Percentiles rank a stretch among this genome's conserved stretches.
These are phyloP conservation scores for Miamiensis avidus DNA, from an alignment of 169 alveolate species.

Conservation along the genomic window DNA sequence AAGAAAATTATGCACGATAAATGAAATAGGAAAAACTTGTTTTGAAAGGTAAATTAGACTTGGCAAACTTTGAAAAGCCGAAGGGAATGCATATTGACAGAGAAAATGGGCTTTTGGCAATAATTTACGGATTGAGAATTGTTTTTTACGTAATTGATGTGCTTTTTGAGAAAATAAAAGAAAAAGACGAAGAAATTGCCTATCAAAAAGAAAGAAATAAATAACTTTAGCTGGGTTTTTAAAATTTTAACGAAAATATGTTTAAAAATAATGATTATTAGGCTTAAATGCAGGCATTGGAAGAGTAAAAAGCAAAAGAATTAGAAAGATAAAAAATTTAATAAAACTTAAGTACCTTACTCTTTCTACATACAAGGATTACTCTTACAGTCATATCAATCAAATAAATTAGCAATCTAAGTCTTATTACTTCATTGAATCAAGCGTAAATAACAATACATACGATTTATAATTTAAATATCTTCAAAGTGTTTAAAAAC, in stretches of 20 bases:
- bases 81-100: background rate
- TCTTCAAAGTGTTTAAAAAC: no score
- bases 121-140: background rate
- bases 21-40: no score
- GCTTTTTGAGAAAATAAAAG: background rate
- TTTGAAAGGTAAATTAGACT: no score
- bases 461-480: no score
- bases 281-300: background rate
- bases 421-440: no score
- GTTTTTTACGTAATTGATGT: background rate
- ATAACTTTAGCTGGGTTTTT: background rate
- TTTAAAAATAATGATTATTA: no score
- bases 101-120: background rate
- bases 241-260: background rate
- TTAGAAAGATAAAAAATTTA: background rate
- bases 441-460: no score
- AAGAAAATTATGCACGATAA: background rate
- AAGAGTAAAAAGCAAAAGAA: no score
- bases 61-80: background rate
- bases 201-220: background rate
- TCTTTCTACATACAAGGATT: no score
- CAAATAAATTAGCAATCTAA: no score
- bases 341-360: background rate
- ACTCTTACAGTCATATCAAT: no score
- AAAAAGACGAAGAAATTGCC: background rate